Evolutionary conservation across 225 moss, liverwort and hornwort genomes (phyloP), one percentile per base, ranked within the genome.

Genomic region (Marchantia paleacea): DNA sequence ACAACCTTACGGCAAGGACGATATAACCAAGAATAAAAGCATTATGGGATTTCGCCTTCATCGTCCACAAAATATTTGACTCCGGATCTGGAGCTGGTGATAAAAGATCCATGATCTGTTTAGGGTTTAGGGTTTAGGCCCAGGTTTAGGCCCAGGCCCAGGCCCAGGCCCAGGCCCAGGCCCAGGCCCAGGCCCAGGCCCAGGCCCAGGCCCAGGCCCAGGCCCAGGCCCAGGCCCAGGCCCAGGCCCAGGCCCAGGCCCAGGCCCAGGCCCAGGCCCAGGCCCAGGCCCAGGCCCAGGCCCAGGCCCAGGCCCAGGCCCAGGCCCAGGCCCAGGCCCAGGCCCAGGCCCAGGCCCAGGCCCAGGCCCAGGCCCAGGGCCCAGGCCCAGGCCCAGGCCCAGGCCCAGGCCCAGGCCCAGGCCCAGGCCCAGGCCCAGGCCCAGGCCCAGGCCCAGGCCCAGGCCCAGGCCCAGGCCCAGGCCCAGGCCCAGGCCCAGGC

Each of bases 161-260:
- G 76, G 76, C 76, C 55, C 25, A 60, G 76, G 67, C 76, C 76
- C 76, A 77, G 76, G 76, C 76, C 76, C 76, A 77, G 76, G 52
- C 55, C 67, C 67, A 67, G 76, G 52, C 55, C 55, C 19, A 57
- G 76, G 52, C 55, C 55, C 19, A 57, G 76, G 52, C 76, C 55
- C 51, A 22, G 55, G 52, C 16, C 53, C 16, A 57, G 76, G 52
- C 76, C 25, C 51, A 28, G 76, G 52, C 76, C 76, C 19, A 57
- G 76, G 52, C 76, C 76, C 55, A 77, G 76, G 76, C 55, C 76
- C 55, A 77, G 76, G 76, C 76, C 55, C 55, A 77, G 76, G 76
- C 55, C 55, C 55, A 77, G 76, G 76, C 55, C 55, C 55, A 77
- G 76, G 76, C 31, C 31, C 16, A 58, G 76, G 76, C 31, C 31